A percentile compares a stretch with the other conserved stretches of the same genome.
phyloP scores from a whole-genome alignment of 2,329 filamentous ascomycete genomes.

The Aspergillus sp. region DNA sequence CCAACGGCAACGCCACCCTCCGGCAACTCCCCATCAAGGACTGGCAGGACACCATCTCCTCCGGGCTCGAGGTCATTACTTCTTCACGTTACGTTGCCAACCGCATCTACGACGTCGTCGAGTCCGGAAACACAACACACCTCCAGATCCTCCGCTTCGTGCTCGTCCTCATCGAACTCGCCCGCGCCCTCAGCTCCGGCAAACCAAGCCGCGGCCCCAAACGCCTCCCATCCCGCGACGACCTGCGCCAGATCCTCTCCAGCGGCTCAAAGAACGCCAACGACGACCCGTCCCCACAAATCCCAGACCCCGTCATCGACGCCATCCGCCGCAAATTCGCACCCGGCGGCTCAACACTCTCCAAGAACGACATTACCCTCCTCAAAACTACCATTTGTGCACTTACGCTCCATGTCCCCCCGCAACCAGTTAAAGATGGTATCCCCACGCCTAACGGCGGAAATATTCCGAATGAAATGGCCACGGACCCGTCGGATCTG shows the following conservation, averaged over 20 bases:
- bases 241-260: constrained; percentile 39
- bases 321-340: constrained; percentile 44
- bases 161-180: constrained; percentile 44
- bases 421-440: constrained; percentile 38
- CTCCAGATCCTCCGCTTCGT: constrained; percentile 48
- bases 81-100: constrained; percentile 46
- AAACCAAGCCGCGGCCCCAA: constrained; percentile 39
- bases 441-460: constrained; percentile 35
- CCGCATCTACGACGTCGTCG: constrained; percentile 40
- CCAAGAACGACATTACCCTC: constrained; percentile 41
- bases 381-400: constrained; percentile 49
- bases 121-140: constrained; percentile 40
- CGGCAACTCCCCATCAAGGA: constrained; percentile 43
- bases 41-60: constrained; percentile 42
- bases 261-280: constrained; percentile 21
- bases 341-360: constrained; percentile 35
- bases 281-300: constrained; percentile 16
- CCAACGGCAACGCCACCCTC: constrained; percentile 42
- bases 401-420: constrained; percentile 46
- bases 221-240: constrained; percentile 40
- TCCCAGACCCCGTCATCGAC: constrained; percentile 42
- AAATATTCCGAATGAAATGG: constrained; percentile 38
- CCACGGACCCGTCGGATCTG: constrained; percentile 46
- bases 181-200: constrained; percentile 34
- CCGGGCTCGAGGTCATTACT: constrained; percentile 36